Percentiles rank a stretch among this genome's conserved stretches.
Conservation (phyloP, 352 stramenopile genomes). For the Phytophthora cryptogea region DNA sequence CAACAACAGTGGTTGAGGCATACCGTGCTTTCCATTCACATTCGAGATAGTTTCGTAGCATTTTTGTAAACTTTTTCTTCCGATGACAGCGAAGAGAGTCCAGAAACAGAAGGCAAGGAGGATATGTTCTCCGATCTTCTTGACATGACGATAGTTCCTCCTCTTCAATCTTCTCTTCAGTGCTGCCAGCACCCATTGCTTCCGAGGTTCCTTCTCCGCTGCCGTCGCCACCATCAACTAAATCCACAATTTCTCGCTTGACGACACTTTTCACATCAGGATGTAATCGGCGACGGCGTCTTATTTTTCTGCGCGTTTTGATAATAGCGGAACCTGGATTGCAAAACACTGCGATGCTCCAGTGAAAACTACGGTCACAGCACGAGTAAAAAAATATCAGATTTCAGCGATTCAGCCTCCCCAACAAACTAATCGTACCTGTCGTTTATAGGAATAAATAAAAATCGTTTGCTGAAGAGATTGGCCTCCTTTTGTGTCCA, state of each 20-base stretch:
- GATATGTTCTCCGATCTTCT: constrained; percentile 42
- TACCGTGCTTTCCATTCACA: constrained; percentile 65
- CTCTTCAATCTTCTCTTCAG: constrained; percentile 43
- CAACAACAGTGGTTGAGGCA: constrained; percentile 20
- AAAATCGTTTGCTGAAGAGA: constrained; percentile 84
- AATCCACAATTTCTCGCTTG: constrained; percentile 38
- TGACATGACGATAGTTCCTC: constrained; percentile 51
- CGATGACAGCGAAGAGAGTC: constrained; percentile 95
- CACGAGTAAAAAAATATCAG: constrained; percentile 1
- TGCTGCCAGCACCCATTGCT: neutral
- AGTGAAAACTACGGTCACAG: constrained; percentile 74
- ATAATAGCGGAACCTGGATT: constrained; percentile 79
- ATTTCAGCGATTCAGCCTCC: neutral
- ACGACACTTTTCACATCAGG: neutral
- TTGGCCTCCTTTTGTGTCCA: constrained; percentile 88
- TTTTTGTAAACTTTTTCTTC: constrained; percentile 86
- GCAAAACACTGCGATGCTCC: constrained; percentile 88
- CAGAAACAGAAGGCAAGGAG: constrained; percentile 92
- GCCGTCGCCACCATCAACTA: constrained; percentile 28
- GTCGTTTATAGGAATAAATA: constrained; percentile 93
- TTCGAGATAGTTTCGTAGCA: constrained; percentile 89
- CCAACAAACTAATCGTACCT: constrained; percentile 36
- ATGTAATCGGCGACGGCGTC: neutral
- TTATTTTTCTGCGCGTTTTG: constrained; percentile 44
- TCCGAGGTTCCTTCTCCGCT: constrained; percentile 1